These are phyloP conservation scores for Monilinia laxa DNA, from an alignment of 2,329 filamentous ascomycete genomes.

Conservation along the genomic window DNA sequence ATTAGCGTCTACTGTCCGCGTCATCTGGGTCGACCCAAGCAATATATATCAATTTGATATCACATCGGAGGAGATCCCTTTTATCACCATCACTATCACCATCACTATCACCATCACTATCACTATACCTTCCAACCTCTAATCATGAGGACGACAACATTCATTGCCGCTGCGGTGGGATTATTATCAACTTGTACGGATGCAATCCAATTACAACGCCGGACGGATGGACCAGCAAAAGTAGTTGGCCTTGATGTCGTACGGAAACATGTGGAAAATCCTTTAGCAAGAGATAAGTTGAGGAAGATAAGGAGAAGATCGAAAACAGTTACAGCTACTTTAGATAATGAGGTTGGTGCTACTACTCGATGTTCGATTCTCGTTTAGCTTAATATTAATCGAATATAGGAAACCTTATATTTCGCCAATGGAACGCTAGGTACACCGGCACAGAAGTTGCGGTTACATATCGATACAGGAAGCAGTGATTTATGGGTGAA, in stretches of 20 bases:
- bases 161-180: conserved; percentile 34
- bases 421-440: conserved; percentile 63
- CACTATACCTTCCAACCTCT: background rate
- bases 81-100: background rate
- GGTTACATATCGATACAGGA: conserved; percentile 65
- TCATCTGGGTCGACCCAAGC: conserved; percentile 25
- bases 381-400: conserved; percentile 30
- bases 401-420: conserved; percentile 58
- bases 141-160: conserved; percentile 36
- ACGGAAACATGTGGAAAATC: conserved; percentile 34
- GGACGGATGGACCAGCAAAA: conserved; percentile 35
- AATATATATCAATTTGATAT: conserved; percentile 17
- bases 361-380: too few relatives aligned
- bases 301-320: conserved; percentile 48
- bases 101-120: background rate
- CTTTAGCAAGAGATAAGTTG: conserved; percentile 40
- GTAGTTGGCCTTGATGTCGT: conserved; percentile 39
- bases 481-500: conserved; percentile 74
- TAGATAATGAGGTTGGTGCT: conserved; percentile 56
- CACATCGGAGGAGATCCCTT: conserved; percentile 13
- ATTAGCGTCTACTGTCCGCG: conserved; percentile 27
- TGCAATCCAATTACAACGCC: conserved; percentile 35
- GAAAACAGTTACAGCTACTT: conserved; percentile 45
- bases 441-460: conserved; percentile 57
- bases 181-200: conserved; percentile 36